Conservation (phyloP, 2,329 filamentous ascomycete species). For the Orbilia quercus region DNA sequence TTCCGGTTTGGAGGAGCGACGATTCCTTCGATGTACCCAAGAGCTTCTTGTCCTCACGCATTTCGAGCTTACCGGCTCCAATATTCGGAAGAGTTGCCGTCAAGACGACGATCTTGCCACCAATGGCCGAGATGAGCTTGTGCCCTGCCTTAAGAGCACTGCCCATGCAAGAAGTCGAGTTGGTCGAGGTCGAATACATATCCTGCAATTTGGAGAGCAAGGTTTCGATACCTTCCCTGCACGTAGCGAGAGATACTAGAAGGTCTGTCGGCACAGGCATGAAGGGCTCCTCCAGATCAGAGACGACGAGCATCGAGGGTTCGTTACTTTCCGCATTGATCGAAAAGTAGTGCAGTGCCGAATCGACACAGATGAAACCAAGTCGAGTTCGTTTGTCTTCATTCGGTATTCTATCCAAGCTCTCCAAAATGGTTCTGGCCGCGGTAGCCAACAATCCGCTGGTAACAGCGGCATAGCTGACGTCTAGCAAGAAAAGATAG, state of each 20-base stretch:
- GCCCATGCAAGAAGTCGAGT: constrained; percentile 90
- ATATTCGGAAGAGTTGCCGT: constrained; percentile 90
- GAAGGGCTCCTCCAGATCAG: constrained; percentile 95
- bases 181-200: constrained; percentile 97
- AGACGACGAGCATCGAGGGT: constrained; percentile 91
- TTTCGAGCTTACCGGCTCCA: constrained; percentile 87
- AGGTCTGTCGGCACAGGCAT: constrained; percentile 92
- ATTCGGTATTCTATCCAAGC: constrained; percentile 96
- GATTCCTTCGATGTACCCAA: constrained; percentile 94
- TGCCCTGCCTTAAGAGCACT: constrained; percentile 91
- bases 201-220: constrained; percentile 90
- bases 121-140: constrained; percentile 92
- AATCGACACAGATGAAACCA: constrained; percentile 95
- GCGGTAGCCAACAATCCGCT: constrained; percentile 91
- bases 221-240: constrained; percentile 87
- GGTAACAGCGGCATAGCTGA: constrained; percentile 88
- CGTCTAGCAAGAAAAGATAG: constrained; percentile 94
- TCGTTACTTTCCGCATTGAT: constrained; percentile 90
- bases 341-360: constrained; percentile 93
- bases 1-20: constrained; percentile 85
- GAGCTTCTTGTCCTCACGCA: constrained; percentile 95
- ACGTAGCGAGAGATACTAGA: constrained; percentile 87
- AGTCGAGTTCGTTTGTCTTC: constrained; percentile 90
- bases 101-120: constrained; percentile 92
- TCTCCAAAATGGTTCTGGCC: constrained; percentile 92